Evolutionary conservation across 2,329 filamentous ascomycete species (phyloP), one percentile per base, ranked within the genome.

Genomic region (Aureobasidium musti): DNA sequence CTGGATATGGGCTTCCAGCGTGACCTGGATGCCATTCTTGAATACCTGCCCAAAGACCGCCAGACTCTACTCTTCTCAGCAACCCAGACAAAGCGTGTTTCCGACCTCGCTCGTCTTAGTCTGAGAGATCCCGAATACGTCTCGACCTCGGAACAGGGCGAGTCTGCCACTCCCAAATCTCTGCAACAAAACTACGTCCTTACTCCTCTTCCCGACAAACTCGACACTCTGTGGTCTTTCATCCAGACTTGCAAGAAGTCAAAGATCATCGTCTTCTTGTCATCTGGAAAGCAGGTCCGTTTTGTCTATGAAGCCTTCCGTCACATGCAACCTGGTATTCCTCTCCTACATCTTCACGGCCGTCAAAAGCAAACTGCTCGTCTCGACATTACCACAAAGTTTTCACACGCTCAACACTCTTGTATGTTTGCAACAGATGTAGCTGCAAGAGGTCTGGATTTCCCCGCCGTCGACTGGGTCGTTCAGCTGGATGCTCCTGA

Each of bases 401-500:
- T 97, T 76, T 88, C 91, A 0, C 83, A 88, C 0, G 87, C 93
- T 1, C 92, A 95, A 74, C 84, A 91, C 66, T 89, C 91, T 0
- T 97, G 95, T 74, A 83, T 99, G 0, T 97, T 99, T 75, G 92
- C 95, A 1, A 99, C 95, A 0, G 95, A 99, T 75, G 92, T 99
- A 6, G 92, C 96, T 4, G 95, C 95, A 0, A 86, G 95, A 77
- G 95, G 95, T 70, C 85, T 99, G 14, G 95, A 99, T 77, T 98
- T 99, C 75, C 95, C 95, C 0, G 89, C 92, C 3, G 95, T 99
- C 0, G 95, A 99, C 77, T 99, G 95, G 90, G 95, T 99, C 5
- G 92, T 99, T n/a, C 95, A 99, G 76, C 85, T 91, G n/a, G 95
- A 99, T 77, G 96, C 91, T 71, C 95, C 95, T 0, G 95, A 99